phyloP scores from a whole-genome alignment of 2,329 filamentous ascomycete genomes.

The Tolypocladium guangdongense region DNA sequence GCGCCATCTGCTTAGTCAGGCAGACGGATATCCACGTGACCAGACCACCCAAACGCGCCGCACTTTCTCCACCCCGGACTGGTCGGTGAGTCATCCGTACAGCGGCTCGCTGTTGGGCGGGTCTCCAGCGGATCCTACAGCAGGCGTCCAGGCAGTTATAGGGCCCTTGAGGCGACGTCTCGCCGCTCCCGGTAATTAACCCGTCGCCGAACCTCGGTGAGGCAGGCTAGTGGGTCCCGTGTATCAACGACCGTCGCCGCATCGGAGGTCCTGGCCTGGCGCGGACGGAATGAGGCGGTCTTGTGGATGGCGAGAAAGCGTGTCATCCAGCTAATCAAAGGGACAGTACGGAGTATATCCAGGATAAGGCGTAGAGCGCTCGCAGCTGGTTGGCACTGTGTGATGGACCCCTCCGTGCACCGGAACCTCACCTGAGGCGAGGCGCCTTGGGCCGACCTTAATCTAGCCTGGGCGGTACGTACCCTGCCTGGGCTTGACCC shows the following conservation, averaged over 20 bases:
- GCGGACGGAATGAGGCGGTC: neutral
- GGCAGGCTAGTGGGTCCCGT: neutral
- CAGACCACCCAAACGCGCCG: neutral
- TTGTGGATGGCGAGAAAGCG: neutral
- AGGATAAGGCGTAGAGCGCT: too few relatives aligned
- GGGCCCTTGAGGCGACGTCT: neutral
- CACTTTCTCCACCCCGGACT: neutral
- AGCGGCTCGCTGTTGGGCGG: neutral
- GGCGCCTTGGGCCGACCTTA: neutral
- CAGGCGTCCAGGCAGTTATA: neutral
- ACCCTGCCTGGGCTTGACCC: neutral
- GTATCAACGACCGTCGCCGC: neutral
- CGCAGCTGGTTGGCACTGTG: neutral
- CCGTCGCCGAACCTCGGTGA: neutral
- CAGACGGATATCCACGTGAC: neutral
- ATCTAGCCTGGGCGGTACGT: neutral
- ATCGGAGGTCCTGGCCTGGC: neutral
- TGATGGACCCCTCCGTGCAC: neutral
- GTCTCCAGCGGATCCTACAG: neutral
- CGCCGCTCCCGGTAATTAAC: constrained; percentile 12
- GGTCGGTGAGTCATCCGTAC: too few relatives aligned
- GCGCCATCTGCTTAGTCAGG: neutral
- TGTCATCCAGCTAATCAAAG: neutral
- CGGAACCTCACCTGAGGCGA: neutral
- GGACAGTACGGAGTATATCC: too few relatives aligned